phyloP scores from a whole-genome alignment of 441 rosid genomes.

The Erodium chrysanthum region DNA sequence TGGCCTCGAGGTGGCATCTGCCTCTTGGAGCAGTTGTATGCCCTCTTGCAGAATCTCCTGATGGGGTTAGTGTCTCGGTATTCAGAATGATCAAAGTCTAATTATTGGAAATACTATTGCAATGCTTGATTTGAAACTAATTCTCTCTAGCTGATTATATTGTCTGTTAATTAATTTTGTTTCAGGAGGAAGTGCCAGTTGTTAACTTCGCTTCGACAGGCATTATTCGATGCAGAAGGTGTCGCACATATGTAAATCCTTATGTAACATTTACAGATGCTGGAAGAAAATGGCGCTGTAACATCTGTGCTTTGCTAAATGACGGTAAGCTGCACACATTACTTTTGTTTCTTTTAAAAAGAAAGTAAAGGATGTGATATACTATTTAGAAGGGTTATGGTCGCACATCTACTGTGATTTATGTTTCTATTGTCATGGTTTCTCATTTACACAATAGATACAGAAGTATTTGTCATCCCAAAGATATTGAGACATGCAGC shows the following conservation, averaged over 20 bases:
- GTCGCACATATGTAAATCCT: conserved; percentile 97
- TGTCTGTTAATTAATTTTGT: conserved; percentile 19
- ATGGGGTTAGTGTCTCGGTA: conserved; percentile 58
- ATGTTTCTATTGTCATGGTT: neutral
- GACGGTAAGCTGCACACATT: conserved; percentile 46
- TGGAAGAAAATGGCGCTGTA: conserved; percentile 99
- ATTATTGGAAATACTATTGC: conserved; percentile 14
- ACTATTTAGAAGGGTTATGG: conserved; percentile 4
- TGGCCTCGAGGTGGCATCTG: conserved; percentile 94
- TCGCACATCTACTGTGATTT: neutral
- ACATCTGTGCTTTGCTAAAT: conserved; percentile 77
- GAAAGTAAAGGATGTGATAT: neutral
- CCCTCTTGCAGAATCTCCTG: conserved; percentile 92
- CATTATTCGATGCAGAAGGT: conserved; percentile 93
- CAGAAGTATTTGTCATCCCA: neutral
- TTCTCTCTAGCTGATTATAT: conserved; percentile 13
- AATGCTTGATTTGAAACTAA: conserved; percentile 18
- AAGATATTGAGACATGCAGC: neutral
- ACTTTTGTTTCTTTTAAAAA: neutral
- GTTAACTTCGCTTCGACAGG: conserved; percentile 75
- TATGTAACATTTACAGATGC: conserved; percentile 80
- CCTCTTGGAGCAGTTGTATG: conserved; percentile 98
- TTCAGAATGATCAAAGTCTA: conserved; percentile 12
- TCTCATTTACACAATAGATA: neutral
- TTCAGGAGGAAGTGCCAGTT: conserved; percentile 89